Evolutionary conservation across 495 filamentous ascomycete genomes (phyloP).

Genomic region (Letharia columbiana): DNA sequence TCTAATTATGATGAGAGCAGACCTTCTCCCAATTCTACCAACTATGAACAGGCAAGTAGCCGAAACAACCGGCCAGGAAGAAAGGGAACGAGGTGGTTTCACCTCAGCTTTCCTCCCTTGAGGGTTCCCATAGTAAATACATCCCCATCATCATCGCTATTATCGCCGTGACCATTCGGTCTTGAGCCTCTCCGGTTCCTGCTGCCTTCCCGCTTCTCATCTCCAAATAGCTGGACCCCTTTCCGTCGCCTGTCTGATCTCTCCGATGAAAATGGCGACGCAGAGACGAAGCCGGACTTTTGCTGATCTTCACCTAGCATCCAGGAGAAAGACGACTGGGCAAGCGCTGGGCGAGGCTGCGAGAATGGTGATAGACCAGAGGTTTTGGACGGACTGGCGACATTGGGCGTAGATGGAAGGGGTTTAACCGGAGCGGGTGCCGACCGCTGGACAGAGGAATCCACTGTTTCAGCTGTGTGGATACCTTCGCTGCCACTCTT

Average conservation of each 20-base stretch:
- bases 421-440: not conserved
- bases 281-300: slow-evolving; percentile 43
- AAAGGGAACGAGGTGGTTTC: not conserved
- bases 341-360: slow-evolving; percentile 51
- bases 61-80: not conserved
- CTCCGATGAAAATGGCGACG: slow-evolving; percentile 41
- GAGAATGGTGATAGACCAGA: slow-evolving; percentile 16
- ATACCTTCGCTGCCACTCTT: slow-evolving; percentile 13
- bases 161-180: slow-evolving; percentile 22
- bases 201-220: slow-evolving; percentile 14
- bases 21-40: not conserved
- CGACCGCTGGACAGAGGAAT: not conserved
- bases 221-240: slow-evolving; percentile 35
- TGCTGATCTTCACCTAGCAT: slow-evolving; percentile 64
- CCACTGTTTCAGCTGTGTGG: not conserved
- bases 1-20: not conserved
- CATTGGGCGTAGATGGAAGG: slow-evolving; percentile 17
- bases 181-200: not conserved
- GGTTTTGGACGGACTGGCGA: slow-evolving; percentile 16
- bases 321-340: slow-evolving; percentile 88
- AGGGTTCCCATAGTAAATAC: slow-evolving; percentile 34
- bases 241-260: slow-evolving; percentile 33
- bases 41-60: not conserved
- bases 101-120: slow-evolving; percentile 7
- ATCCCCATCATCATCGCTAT: slow-evolving; percentile 34